Base-by-base conservation (phyloP, 2,329 filamentous ascomycete species). In the Microthyrium microscopicum region DNA sequence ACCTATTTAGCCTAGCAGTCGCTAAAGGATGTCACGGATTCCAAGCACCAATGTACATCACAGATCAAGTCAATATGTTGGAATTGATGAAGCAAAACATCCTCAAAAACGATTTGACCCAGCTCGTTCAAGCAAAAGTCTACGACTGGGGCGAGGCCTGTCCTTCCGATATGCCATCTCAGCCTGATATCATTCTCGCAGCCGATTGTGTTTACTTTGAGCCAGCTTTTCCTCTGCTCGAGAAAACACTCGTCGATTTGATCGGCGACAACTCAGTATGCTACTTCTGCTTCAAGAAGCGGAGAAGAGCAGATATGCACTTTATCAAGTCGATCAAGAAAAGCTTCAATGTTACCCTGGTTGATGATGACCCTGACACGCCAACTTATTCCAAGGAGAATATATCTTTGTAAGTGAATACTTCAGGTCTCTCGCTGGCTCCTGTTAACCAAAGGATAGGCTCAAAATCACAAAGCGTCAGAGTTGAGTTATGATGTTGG, bases 181-280 rank as follows among this genome's bases (percentile, higher is more conserved):
- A 69, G 40, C 82, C 84, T 13, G 73, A 85, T 46, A 64, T 93
- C 35, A 74, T 98, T 36, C 67, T 95, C n/a, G 89, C 89, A 3
- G 87, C 85, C 26, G 89, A 95, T 54, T 95, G 87, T 56, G 84
- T 93, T 31, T 98, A 95, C 61, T 92, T 92, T 53, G 89, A 95
- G 55, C 84, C 87, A 3, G 82, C 89, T 1, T 95, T 95, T 49
- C 85, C 87, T 20, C 63, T 94, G 21, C 66, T 98, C 29, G 68
- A 89, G 48, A 60, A 73, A 41, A 95, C 87, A 5, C 59, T 95
- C 42, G 62, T 69, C 38, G 73, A 80, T 41, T 62, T 94, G 30
- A 63, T 93, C 42, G 67, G 70, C 12, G 66, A 64, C 3, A 51
- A 63, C 7, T 71, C 70, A 0, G 54, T 84, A 27, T 84, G 77